Evolutionary conservation across 1,139 yeast genomes (phyloP).

Genomic region (Candida neerlandica): DNA sequence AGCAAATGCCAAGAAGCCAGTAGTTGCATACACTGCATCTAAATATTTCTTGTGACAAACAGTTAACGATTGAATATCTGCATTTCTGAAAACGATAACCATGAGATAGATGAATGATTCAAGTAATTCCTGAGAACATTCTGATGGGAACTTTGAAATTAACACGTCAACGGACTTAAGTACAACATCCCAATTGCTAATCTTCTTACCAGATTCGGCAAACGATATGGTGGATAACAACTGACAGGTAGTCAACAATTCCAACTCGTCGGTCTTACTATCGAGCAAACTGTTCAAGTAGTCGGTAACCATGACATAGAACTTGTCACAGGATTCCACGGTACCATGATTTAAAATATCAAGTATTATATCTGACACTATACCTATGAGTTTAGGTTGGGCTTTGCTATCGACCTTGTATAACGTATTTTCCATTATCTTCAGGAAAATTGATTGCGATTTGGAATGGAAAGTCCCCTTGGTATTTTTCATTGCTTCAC

Average conservation of each 20-base stretch:
- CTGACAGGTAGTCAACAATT: conserved; percentile 27
- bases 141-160: conserved; percentile 13
- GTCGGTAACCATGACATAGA: conserved; percentile 41
- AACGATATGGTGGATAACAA: conserved; percentile 50
- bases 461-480: conserved; percentile 76
- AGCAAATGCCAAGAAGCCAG: conserved; percentile 51
- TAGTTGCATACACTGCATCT: conserved; percentile 36
- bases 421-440: conserved; percentile 43
- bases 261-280: conserved; percentile 11
- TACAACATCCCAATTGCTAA: conserved; percentile 45
- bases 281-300: conserved; percentile 21
- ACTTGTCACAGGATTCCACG: conserved; percentile 50
- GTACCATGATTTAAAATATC: conserved; percentile 67
- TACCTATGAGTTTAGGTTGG: conserved; percentile 31
- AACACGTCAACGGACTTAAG: conserved; percentile 20
- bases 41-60: conserved; percentile 48
- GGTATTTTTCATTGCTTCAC: conserved; percentile 78
- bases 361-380: conserved; percentile 61
- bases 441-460: conserved; percentile 50
- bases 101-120: conserved; percentile 45
- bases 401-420: conserved; percentile 16
- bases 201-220: conserved; percentile 70
- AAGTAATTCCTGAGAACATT: conserved; percentile 16
- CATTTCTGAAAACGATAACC: conserved; percentile 58
- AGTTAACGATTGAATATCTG: conserved; percentile 53